Base-by-base conservation (phyloP, 2,329 filamentous ascomycete genomes). In the Pyricularia sp. region DNA sequence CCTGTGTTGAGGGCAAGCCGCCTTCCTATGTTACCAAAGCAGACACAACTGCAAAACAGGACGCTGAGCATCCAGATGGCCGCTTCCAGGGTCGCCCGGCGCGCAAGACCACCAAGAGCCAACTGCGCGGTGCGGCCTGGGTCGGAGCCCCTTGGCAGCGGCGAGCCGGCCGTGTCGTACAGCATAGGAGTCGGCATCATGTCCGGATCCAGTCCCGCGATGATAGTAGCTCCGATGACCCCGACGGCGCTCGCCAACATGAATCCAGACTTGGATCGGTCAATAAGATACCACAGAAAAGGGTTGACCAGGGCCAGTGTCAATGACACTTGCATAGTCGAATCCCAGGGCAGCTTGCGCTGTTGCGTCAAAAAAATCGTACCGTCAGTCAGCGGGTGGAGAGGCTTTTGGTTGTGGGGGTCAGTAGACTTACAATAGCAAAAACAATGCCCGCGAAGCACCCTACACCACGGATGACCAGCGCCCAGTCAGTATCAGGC, bases 1-100 rank as follows among this genome's bases (percentile, higher is more conserved):
- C 78, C 78, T 69, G 75, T 77, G 26, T 80, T 84, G 71, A 87
- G 79, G n/a, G 90, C 89, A 72, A 98, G 80, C 71, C 92, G 85
- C 71, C 95, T 85, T 14, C 95, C 95, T 75, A 99, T 93, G 76
- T 97, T 98, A 12, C 95, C 95, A 82, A 99, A 97, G 79, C 94
- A 97, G 11, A 98, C 88, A 73, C 92, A 93, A 75, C 92, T 96
- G 79, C 95, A 97, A 77, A 97, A 99, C 67, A 99, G 80, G 30
- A 98, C 93, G 75, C 93, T 97, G 28, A 94, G 84, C 75, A 97
- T 90, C 94, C 95, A 99, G 4, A 93, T 92, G 14, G 89, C 90
- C 23, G 91, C 86, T 69, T 91, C 92, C 1, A 93, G 78, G 7
- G 82, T 88, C 73, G 92, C 87, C 67, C 88, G 42, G 25, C 58